Evolutionary conservation across 2,329 filamentous ascomycete genomes (phyloP).

Genomic region (Sporothrix globosa): DNA sequence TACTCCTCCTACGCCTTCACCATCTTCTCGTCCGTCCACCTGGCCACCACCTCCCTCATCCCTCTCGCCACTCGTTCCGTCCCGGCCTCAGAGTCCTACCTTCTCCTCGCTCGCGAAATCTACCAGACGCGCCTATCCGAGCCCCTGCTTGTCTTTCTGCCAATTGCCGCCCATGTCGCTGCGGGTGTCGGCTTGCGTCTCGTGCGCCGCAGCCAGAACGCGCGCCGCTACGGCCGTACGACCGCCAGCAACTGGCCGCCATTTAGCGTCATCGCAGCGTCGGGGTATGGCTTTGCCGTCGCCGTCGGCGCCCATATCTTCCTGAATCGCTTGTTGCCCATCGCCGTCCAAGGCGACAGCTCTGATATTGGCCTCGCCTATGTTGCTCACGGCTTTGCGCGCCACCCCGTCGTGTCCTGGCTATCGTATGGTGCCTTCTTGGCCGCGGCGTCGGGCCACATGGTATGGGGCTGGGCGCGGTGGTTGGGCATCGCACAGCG

Average conservation of each 20-base stretch:
- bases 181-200: slow-evolving; percentile 78
- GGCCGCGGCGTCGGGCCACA: slow-evolving; percentile 70
- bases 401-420: slow-evolving; percentile 68
- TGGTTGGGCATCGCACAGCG: slow-evolving; percentile 72
- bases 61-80: slow-evolving; percentile 75
- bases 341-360: slow-evolving; percentile 78
- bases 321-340: slow-evolving; percentile 75
- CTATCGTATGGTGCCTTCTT: slow-evolving; percentile 71
- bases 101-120: slow-evolving; percentile 87
- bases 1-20: slow-evolving; percentile 87
- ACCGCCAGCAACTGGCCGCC: slow-evolving; percentile 70
- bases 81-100: slow-evolving; percentile 75
- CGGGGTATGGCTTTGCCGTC: slow-evolving; percentile 71
- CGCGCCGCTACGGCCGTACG: slow-evolving; percentile 74
- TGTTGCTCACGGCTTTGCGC: slow-evolving; percentile 81
- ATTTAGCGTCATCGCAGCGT: slow-evolving; percentile 68
- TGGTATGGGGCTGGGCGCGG: slow-evolving; percentile 82
- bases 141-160: slow-evolving; percentile 75
- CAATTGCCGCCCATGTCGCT: slow-evolving; percentile 73
- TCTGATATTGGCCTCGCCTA: slow-evolving; percentile 84
- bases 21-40: slow-evolving; percentile 74
- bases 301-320: slow-evolving; percentile 72
- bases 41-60: slow-evolving; percentile 80
- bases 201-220: slow-evolving; percentile 70
- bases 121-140: slow-evolving; percentile 86